Conservation (phyloP, 2,329 filamentous ascomycete genomes). For the Trichoderma atrobrunneum region DNA sequence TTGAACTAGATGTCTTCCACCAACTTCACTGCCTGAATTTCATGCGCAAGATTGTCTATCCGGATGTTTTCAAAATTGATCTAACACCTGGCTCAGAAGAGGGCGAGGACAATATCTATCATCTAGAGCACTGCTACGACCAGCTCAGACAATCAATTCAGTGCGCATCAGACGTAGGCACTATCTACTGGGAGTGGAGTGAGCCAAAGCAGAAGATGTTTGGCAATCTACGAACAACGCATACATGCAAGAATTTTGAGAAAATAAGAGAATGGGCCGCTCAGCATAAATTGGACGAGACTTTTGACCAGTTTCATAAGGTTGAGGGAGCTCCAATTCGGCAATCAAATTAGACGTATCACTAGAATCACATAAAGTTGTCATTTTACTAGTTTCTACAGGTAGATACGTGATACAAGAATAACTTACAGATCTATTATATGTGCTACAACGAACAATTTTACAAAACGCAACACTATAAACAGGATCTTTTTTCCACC, state of each 20-base stretch:
- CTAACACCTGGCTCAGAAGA: constrained; percentile 47
- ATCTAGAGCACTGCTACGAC: constrained; percentile 52
- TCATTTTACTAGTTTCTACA: not conserved
- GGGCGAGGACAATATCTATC: constrained; percentile 31
- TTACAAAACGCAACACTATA: not conserved
- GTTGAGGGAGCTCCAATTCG: constrained; percentile 22
- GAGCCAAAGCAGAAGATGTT: constrained; percentile 46
- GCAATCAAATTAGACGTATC: not conserved
- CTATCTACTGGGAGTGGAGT: constrained; percentile 51
- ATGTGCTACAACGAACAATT: not conserved
- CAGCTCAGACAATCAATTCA: constrained; percentile 52
- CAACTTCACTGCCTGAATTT: constrained; percentile 51
- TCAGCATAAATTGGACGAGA: constrained; percentile 23
- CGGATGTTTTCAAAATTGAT: constrained; percentile 42
- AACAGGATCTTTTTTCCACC: not conserved
- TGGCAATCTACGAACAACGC: constrained; percentile 51
- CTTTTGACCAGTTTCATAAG: constrained; percentile 19
- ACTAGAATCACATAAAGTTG: not conserved
- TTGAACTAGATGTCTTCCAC: constrained; percentile 50
- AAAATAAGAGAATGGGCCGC: constrained; percentile 49
- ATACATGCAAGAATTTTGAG: constrained; percentile 54
- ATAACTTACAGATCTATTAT: not conserved
- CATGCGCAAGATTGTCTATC: constrained; percentile 46
- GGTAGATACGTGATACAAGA: not conserved
- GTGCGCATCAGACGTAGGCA: constrained; percentile 52